phyloP scores from a whole-genome alignment of 2,329 filamentous ascomycete genomes.

The Setomelanomma holmii region DNA sequence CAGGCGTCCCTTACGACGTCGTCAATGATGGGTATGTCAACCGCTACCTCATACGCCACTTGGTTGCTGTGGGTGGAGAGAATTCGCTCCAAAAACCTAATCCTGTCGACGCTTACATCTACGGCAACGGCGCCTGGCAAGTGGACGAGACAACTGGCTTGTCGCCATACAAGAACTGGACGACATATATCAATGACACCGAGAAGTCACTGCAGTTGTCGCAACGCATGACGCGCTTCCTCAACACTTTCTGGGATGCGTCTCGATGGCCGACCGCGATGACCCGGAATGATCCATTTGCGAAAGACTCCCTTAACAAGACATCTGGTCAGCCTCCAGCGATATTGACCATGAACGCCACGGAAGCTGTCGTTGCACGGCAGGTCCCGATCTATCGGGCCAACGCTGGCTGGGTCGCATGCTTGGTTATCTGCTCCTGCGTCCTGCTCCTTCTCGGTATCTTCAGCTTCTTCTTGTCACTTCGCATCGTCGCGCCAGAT shows the following conservation, averaged over 20 bases:
- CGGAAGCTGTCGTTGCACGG: neutral
- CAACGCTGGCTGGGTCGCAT: conserved; percentile 3
- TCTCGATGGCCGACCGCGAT: conserved; percentile 7
- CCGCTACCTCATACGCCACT: neutral
- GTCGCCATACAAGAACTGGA: conserved; percentile 3
- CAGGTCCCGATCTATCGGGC: conserved; percentile 5
- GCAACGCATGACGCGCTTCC: conserved; percentile 2
- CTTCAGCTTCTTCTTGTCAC: conserved; percentile 2
- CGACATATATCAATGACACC: conserved; percentile 1
- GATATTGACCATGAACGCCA: conserved; percentile 1
- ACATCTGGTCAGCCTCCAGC: neutral
- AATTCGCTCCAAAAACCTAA: neutral
- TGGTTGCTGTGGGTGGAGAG: neutral
- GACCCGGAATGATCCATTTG: conserved; percentile 8
- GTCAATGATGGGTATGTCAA: neutral
- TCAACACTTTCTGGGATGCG: conserved; percentile 9
- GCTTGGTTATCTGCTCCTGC: conserved; percentile 6
- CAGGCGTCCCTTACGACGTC: conserved; percentile 1
- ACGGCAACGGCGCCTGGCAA: conserved; percentile 5
- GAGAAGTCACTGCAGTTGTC: conserved; percentile 2
- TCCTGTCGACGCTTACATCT: conserved; percentile 9
- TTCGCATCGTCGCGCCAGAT: conserved; percentile 4
- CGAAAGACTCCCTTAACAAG: neutral
- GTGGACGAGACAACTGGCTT: neutral
- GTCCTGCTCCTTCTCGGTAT: conserved; percentile 4